Base-by-base conservation (phyloP, 345 rosid genomes). In the Pseudoturritis turrita region DNA sequence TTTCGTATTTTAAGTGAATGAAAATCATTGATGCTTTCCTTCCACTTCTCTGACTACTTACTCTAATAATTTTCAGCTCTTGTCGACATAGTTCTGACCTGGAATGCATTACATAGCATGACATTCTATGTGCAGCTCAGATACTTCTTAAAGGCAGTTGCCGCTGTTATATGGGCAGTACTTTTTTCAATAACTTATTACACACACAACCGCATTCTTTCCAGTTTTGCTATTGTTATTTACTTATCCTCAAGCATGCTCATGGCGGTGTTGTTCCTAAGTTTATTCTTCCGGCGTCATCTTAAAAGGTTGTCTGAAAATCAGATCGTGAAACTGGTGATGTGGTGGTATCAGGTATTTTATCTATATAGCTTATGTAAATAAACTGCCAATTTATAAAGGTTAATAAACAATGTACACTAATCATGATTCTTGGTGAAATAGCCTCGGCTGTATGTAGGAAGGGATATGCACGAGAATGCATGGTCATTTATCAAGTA, bases 331-430 rank as follows among this genome's bases (percentile, higher is more conserved):
- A 84, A 77, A 82, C 77, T 84, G 35, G 65, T 80, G 76, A 78
- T 84, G 88, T 84, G 88, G 88, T 84, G 88, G 88, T 84, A 86
- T 73, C 88, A 82, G 88, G 88, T 84, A 82, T 22, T 15, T 59
- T 23, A 23, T 18, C 35, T 23, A 44, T 53, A 13, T 17, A 51
- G 58, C 18, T 23, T 73, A 14, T 37, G 29, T 61, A 15, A 43
- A 52, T 44, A 29, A 58, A 7, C 18, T n/a, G 15, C 11, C 18
- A 39, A 28, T 60, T 46, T 14, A 29, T 39, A 39, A 28, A 31
- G 44, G 49, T 39, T n/a, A n/a, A n/a, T n/a, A 25, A 25, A 25
- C 26, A 25, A 25, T 25, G 26, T 25, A 25, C 22, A 7, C 71
- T 76, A 14, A 63, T 70, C 45, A 19, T 57, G 35, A 26, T 26